phyloP scores from a whole-genome alignment of 2,329 filamentous ascomycete species.

The Colletotrichum tofieldiae region DNA sequence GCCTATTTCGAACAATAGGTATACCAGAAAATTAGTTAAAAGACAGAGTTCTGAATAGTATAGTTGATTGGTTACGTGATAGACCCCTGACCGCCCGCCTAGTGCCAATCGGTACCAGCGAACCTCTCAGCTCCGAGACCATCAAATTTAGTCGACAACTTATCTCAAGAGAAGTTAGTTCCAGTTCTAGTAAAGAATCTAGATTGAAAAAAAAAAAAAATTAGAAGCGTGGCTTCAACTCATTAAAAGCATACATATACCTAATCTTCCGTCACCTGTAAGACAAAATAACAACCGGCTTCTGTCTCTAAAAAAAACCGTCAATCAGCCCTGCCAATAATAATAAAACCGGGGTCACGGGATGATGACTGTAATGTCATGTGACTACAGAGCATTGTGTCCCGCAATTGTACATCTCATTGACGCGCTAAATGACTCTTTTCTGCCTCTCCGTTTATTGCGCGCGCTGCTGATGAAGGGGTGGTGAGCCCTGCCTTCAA shows the following conservation, averaged over 20 bases:
- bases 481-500: not conserved
- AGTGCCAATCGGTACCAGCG: not conserved
- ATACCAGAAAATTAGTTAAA: too few relatives aligned
- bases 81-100: not conserved
- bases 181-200: not conserved
- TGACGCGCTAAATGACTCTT: not conserved
- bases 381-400: slow-evolving; percentile 17
- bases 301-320: not conserved
- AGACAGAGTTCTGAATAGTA: not conserved
- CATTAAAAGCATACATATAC: not conserved
- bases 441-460: not conserved
- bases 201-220: not conserved
- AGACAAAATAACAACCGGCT: not conserved
- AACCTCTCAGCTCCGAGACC: not conserved
- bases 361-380: slow-evolving; percentile 11
- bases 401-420: slow-evolving; percentile 9
- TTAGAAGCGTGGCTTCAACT: not conserved
- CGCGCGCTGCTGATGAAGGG: not conserved
- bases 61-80: not conserved
- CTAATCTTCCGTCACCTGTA: not conserved
- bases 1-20: too few relatives aligned
- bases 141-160: not conserved
- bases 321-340: not conserved
- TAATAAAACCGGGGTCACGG: not conserved
- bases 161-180: not conserved